Conservation (phyloP, 2,329 filamentous ascomycete species). For the Claviceps purpurea region DNA sequence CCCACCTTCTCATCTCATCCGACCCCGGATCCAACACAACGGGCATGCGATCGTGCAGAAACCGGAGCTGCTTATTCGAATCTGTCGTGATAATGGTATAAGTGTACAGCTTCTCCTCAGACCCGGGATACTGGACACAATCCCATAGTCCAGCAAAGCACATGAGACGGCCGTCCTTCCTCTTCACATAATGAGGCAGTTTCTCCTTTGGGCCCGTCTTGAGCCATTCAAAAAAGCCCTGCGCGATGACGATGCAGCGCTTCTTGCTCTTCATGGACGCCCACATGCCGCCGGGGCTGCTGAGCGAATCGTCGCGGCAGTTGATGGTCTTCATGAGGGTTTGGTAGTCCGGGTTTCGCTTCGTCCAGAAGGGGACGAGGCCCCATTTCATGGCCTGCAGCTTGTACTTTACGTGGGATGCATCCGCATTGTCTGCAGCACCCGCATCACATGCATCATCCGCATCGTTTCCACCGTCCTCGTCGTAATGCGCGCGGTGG, state of each 20-base stretch:
- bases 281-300: constrained; percentile 74
- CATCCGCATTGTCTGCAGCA: no score
- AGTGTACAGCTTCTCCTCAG: constrained; percentile 60
- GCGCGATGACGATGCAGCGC: constrained; percentile 73
- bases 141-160: constrained; percentile 90
- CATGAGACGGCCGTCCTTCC: constrained; percentile 73
- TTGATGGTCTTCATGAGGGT: constrained; percentile 84
- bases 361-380: constrained; percentile 86
- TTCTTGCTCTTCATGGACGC: constrained; percentile 79
- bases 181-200: constrained; percentile 70
- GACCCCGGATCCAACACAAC: constrained; percentile 74
- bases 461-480: background rate
- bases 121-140: constrained; percentile 52
- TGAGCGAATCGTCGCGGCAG: constrained; percentile 78
- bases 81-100: constrained; percentile 91
- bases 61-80: constrained; percentile 68
- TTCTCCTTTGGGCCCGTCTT: constrained; percentile 67
- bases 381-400: constrained; percentile 96
- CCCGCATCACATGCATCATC: constrained; percentile 1
- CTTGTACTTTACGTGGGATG: constrained; percentile 47
- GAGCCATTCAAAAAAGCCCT: constrained; percentile 96
- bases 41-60: constrained; percentile 91
- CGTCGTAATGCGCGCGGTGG: background rate
- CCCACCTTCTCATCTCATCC: constrained; percentile 56
- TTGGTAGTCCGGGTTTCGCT: constrained; percentile 63